Evolutionary conservation across 139 green algal genomes (phyloP).

Genomic region (Limnomonas spitsbergensis): DNA sequence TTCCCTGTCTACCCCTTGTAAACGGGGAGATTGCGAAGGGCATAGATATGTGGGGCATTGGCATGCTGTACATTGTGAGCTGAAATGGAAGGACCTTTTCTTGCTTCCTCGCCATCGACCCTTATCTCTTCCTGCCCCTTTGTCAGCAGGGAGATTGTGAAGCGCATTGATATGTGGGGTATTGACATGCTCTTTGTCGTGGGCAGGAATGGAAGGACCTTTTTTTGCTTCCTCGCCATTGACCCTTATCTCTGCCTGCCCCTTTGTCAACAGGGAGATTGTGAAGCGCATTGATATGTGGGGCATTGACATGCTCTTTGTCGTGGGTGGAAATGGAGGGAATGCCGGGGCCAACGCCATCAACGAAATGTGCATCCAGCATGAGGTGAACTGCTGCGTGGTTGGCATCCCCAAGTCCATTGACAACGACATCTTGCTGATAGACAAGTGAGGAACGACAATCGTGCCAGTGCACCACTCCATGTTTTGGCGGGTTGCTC

Average conservation of each 20-base stretch:
- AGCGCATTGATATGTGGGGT: slow-evolving; percentile 88
- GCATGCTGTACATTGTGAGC: slow-evolving; percentile 96
- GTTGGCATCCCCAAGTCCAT: slow-evolving; percentile 71
- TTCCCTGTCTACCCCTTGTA: too few species aligned
- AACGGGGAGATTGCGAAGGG: slow-evolving; percentile 85
- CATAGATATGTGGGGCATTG: slow-evolving; percentile 90
- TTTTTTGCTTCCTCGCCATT: too few species aligned
- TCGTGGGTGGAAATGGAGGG: slow-evolving; percentile 88
- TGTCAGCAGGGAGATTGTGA: slow-evolving; percentile 85
- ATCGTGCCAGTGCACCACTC: too few species aligned
- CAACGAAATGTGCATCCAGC: slow-evolving; percentile 49
- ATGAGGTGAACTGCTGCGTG: slow-evolving; percentile 51
- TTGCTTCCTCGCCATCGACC: too few species aligned
- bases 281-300: slow-evolving; percentile 92
- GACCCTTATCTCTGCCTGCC: too few species aligned
- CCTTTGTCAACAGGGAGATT: slow-evolving; percentile 74
- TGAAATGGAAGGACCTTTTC: slow-evolving; percentile 88
- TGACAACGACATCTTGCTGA: slow-evolving; percentile 95
- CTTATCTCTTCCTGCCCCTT: too few species aligned
- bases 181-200: slow-evolving; percentile 97
- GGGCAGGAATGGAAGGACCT: slow-evolving; percentile 87
- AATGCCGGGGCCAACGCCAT: slow-evolving; percentile 71
- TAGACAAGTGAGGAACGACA: background rate
- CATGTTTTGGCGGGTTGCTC: too few species aligned
- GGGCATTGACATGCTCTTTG: slow-evolving; percentile 95